A percentile compares a stretch with the other conserved stretches of the same genome.
These are phyloP conservation scores for Phytophthora palmivora DNA, from an alignment of 352 stramenopile species.

Conservation along the genomic window DNA sequence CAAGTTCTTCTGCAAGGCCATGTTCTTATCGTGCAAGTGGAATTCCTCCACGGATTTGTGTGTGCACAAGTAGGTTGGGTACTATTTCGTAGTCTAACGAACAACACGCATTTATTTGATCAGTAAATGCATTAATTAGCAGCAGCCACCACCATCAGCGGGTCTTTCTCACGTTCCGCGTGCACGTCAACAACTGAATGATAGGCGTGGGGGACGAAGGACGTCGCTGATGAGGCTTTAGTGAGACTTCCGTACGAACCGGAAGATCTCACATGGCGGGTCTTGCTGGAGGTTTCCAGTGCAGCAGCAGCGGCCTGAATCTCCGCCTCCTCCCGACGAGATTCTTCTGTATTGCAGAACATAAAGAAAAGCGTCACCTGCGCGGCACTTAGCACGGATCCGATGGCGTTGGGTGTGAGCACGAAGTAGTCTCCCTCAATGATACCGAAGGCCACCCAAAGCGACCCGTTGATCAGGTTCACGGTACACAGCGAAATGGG, in stretches of 20 bases:
- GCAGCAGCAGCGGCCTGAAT: slow-evolving; percentile 25
- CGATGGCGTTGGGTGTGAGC: slow-evolving; percentile 48
- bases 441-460: slow-evolving; percentile 56
- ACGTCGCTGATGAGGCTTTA: background rate
- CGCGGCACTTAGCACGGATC: slow-evolving; percentile 42
- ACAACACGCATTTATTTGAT: too few species aligned
- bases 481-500: slow-evolving; percentile 53
- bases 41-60: slow-evolving; percentile 15
- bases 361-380: slow-evolving; percentile 56
- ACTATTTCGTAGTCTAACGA: too few species aligned
- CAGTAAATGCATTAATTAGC: slow-evolving; percentile 42
- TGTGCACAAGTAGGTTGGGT: slow-evolving; percentile 26
- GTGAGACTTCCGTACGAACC: slow-evolving; percentile 31
- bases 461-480: slow-evolving; percentile 52
- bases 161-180: slow-evolving; percentile 26
- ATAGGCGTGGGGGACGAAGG: slow-evolving; percentile 16
- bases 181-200: slow-evolving; percentile 23
- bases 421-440: slow-evolving; percentile 51
- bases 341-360: slow-evolving; percentile 41
- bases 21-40: slow-evolving; percentile 31
- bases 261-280: background rate
- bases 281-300: slow-evolving; percentile 24
- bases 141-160: slow-evolving; percentile 28
- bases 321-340: slow-evolving; percentile 20
- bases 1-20: slow-evolving; percentile 32